These are phyloP conservation scores for Psilocybe cubensis DNA, from an alignment of 768 basidiomycete species.

Conservation along the genomic window DNA sequence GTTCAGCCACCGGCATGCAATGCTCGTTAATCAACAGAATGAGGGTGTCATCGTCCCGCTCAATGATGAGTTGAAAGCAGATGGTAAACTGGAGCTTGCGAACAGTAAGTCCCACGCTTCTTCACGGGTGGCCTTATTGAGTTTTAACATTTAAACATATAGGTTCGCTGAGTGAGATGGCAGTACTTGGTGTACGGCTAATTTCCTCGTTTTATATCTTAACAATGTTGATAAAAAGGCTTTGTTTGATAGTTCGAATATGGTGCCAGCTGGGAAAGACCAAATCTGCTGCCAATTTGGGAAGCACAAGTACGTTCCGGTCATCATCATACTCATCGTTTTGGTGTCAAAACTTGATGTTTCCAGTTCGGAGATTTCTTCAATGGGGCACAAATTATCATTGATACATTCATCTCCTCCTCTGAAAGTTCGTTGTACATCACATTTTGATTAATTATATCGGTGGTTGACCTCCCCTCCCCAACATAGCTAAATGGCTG, in stretches of 20 bases:
- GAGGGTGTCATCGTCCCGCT: constrained; percentile 83
- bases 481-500: constrained; percentile 94
- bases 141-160: too few species aligned
- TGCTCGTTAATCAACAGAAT: constrained; percentile 88
- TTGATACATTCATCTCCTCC: constrained; percentile 88
- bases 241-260: constrained; percentile 86
- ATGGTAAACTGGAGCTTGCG: constrained; percentile 80
- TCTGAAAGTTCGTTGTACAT: constrained; percentile 74
- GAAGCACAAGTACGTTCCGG: constrained; percentile 77
- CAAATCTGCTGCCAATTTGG: constrained; percentile 84
- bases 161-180: constrained; percentile 91
- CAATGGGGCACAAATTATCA: constrained; percentile 88
- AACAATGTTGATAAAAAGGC: neutral
- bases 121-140: neutral
- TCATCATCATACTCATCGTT: neutral
- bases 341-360: neutral
- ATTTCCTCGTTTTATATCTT: neutral
- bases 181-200: constrained; percentile 76
- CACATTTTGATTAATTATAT: neutral
- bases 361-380: constrained; percentile 90
- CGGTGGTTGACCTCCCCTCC: neutral
- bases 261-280: constrained; percentile 88
- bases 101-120: constrained; percentile 62
- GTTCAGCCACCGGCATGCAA: constrained; percentile 89
- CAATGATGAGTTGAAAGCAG: constrained; percentile 64